A percentile compares a stretch with the other conserved stretches of the same genome.
Evolutionary conservation across 495 filamentous ascomycete genomes (phyloP).

Genomic region (Trichocladium uniseriatum): DNA sequence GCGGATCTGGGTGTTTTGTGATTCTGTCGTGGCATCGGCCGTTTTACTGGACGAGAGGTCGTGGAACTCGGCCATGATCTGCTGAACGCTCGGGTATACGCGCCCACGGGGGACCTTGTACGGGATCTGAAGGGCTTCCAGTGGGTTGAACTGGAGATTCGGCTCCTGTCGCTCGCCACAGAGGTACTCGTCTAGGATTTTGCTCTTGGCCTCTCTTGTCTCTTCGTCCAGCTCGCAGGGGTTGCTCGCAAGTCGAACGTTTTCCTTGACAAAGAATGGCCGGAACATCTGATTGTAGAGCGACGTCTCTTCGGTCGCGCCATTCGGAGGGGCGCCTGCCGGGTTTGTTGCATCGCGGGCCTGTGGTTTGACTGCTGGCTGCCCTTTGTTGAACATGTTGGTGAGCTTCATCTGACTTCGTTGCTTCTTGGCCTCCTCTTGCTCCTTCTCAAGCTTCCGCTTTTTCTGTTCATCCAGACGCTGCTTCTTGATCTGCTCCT

Average conservation of each 20-base stretch:
- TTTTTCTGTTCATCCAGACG: slow-evolving; percentile 44
- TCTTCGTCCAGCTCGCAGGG: slow-evolving; percentile 46
- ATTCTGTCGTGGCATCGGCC: slow-evolving; percentile 31
- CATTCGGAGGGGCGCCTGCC: slow-evolving; percentile 11
- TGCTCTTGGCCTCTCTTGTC: slow-evolving; percentile 43
- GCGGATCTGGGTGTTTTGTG: slow-evolving; percentile 37
- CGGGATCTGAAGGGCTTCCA: slow-evolving; percentile 53
- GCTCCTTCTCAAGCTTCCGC: slow-evolving; percentile 52
- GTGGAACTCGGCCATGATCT: slow-evolving; percentile 49
- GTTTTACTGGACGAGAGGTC: slow-evolving; percentile 13
- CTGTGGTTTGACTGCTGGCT: slow-evolving; percentile 29
- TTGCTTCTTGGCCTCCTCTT: slow-evolving; percentile 59
- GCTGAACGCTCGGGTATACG: slow-evolving; percentile 45
- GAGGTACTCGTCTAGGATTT: slow-evolving; percentile 38
- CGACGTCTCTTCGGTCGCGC: slow-evolving; percentile 31
- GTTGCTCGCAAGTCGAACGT: slow-evolving; percentile 51
- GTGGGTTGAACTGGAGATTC: slow-evolving; percentile 38
- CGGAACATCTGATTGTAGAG: slow-evolving; percentile 68
- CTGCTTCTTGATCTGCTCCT: slow-evolving; percentile 42
- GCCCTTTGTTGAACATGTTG: slow-evolving; percentile 30
- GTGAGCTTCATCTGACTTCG: slow-evolving; percentile 42
- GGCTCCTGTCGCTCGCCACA: slow-evolving; percentile 26
- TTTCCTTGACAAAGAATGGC: slow-evolving; percentile 63
- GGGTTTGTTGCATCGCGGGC: slow-evolving; percentile 4
- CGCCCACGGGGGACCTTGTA: slow-evolving; percentile 45